These are phyloP conservation scores for Candida albicans DNA, from an alignment of 1,139 yeast genomes.

Conservation along the genomic window DNA sequence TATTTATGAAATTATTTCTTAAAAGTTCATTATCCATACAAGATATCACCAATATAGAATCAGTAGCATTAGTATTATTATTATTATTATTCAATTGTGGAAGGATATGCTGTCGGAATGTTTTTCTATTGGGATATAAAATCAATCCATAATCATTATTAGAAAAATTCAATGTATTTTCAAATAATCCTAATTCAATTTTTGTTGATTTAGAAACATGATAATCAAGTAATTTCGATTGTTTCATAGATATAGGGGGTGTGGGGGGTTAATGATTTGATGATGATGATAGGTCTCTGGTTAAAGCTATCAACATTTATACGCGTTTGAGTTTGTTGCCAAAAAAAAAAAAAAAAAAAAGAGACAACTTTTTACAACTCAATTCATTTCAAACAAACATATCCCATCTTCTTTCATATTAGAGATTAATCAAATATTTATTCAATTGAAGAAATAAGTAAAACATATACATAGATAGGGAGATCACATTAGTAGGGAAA, in stretches of 20 bases:
- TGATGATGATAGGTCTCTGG: background rate
- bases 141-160: constrained; percentile 5
- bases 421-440: background rate
- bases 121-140: constrained; percentile 6
- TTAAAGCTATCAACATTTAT: background rate
- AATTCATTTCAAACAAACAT: background rate
- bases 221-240: constrained; percentile 9
- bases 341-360: background rate
- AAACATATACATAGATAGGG: too few species aligned
- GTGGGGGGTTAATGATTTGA: background rate
- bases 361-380: too few species aligned
- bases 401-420: background rate
- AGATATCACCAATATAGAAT: constrained; percentile 5
- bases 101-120: background rate
- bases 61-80: background rate
- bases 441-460: background rate
- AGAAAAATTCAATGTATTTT: background rate
- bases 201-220: background rate
- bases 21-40: constrained; percentile 7
- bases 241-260: constrained; percentile 9
- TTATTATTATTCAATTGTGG: background rate
- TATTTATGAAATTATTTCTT: background rate
- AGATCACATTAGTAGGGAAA: too few species aligned
- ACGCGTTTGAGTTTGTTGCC: background rate
- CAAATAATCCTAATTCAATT: background rate